A percentile compares a stretch with the other conserved stretches of the same genome.
phyloP scores from a whole-genome alignment of 352 stramenopile species.

The Phytophthora palmivora region DNA sequence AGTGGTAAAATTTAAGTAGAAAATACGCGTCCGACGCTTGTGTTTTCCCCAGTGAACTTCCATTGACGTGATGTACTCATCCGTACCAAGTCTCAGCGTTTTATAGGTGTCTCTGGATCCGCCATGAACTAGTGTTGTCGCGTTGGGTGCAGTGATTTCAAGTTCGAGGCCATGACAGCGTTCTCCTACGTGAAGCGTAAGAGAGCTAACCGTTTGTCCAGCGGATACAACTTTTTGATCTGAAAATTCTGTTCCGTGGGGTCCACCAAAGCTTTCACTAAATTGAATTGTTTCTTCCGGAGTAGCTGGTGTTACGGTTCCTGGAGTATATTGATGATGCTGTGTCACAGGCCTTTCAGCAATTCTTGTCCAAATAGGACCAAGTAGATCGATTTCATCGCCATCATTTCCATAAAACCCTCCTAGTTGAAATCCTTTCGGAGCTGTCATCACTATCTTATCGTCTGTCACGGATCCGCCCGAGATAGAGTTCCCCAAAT shows the following conservation, averaged over 20 bases:
- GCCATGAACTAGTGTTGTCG: slow-evolving; percentile 46
- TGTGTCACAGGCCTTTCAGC: background rate
- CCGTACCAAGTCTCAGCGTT: slow-evolving; percentile 41
- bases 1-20: slow-evolving; percentile 52
- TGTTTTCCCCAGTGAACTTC: slow-evolving; percentile 55
- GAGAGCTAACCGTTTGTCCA: slow-evolving; percentile 18
- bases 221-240: background rate
- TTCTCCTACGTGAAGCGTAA: slow-evolving; percentile 38
- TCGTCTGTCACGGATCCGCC: slow-evolving; percentile 37
- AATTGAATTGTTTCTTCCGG: background rate
- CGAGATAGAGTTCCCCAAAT: slow-evolving; percentile 32
- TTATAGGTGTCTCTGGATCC: slow-evolving; percentile 39
- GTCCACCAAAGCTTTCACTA: background rate
- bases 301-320: background rate
- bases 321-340: background rate
- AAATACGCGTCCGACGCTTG: slow-evolving; percentile 41
- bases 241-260: background rate
- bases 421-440: background rate
- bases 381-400: background rate
- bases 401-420: background rate
- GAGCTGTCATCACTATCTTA: background rate
- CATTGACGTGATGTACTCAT: slow-evolving; percentile 56
- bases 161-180: slow-evolving; percentile 53
- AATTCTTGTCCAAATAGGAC: background rate
- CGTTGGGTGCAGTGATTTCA: slow-evolving; percentile 36